Base-by-base conservation (phyloP, 2,329 filamentous ascomycete genomes). In the Colletotrichum plurivorum region DNA sequence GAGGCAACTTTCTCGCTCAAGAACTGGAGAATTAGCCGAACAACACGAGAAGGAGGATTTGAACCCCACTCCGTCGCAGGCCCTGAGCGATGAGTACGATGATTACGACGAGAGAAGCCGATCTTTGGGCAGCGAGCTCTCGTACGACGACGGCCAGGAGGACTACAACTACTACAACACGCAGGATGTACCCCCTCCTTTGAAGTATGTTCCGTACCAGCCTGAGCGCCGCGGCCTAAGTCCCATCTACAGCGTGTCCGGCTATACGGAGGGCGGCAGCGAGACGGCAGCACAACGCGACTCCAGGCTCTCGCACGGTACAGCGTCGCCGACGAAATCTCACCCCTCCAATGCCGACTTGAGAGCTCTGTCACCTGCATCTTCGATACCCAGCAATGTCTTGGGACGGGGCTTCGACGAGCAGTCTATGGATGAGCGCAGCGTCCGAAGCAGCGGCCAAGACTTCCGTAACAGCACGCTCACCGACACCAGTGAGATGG, bases 231-330 rank as follows among this genome's bases (percentile, higher is more conserved):
- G 93, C 49, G 92, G 90, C 12, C 82, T 97, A 56, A 98, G 95
- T 76, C 95, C 95, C 0, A 95, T 97, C 69, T 95, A 96, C 73
- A 98, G 95, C 75, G 93, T 97, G 16, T 95, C 94, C 12, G 96
- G 95, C 71, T 95, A 94, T 75, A 92, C 89, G 4, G 90, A 94
- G 74, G 89, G 90, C 54, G 89, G 89, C 61, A 90, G 85, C 74
- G 87, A 90, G 70, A 82, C 83, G 31, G 85, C 85, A 41, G 81
- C 81, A 36, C 88, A 87, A 74, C 88, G 88, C 56, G 86, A 91
- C 67, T 89, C 89, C 1, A 81, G 84, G 66, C 81, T 87, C 39
- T 86, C 86, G 52, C 85, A 84, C 15, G 78, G 78, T 16, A 78
- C 80, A 3, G 83, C 82, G 20, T 92, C 92, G 1, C 84, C 88